These are phyloP conservation scores for Medicago lupulina DNA, from an alignment of 306 rosid genomes.

Conservation along the genomic window DNA sequence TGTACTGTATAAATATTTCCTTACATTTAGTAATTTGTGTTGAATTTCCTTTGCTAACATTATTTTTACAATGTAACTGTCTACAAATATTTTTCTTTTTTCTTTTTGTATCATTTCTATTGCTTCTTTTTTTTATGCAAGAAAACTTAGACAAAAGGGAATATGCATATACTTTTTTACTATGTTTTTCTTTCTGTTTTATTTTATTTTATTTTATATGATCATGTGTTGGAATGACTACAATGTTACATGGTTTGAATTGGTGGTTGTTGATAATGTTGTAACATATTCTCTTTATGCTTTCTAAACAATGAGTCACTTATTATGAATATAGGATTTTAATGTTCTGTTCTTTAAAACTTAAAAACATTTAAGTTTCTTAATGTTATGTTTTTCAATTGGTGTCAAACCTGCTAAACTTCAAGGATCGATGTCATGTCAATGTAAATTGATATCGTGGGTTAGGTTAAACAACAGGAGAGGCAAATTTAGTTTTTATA, in stretches of 20 bases:
- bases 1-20: background rate
- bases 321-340: background rate
- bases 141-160: background rate
- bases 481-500: too few species aligned
- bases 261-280: background rate
- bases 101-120: background rate
- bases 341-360: background rate
- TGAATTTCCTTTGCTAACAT: background rate
- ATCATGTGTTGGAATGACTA: background rate
- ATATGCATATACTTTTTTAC: background rate
- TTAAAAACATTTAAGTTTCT: background rate
- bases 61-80: background rate
- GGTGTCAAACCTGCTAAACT: background rate
- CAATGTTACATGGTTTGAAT: background rate
- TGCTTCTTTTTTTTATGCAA: background rate
- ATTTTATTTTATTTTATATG: background rate
- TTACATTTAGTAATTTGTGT: slow-evolving; percentile 31
- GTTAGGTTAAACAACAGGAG: background rate
- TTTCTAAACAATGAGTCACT: background rate
- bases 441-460: background rate
- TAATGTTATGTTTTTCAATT: background rate
- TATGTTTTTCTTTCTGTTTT: background rate
- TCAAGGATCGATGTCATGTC: background rate
- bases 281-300: background rate
- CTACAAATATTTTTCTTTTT: slow-evolving; percentile 29